Evolutionary conservation across 1,284 basidiomycete species (phyloP).

Genomic region (Heliocybe sulcata): DNA sequence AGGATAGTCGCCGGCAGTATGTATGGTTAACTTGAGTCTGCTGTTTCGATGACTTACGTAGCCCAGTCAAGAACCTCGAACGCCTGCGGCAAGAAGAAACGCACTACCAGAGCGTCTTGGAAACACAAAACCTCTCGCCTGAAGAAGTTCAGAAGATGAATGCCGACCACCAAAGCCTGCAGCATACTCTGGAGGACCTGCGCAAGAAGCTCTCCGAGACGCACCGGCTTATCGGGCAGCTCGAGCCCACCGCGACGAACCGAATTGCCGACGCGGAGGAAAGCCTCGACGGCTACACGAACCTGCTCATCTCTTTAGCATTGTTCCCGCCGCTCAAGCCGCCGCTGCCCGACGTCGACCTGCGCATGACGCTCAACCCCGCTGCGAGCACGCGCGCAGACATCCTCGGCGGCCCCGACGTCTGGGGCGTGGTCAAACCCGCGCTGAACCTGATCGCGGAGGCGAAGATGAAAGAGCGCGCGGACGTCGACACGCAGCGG

Average conservation of each 20-base stretch:
- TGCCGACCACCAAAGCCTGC: slow-evolving; percentile 71
- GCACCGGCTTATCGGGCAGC: slow-evolving; percentile 58
- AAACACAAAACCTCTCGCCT: slow-evolving; percentile 75
- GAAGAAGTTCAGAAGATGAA: slow-evolving; percentile 87
- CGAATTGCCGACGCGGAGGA: slow-evolving; percentile 75
- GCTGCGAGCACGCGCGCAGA: slow-evolving; percentile 60
- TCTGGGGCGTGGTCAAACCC: slow-evolving; percentile 64
- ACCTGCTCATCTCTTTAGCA: slow-evolving; percentile 64
- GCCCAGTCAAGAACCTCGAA: slow-evolving; percentile 48
- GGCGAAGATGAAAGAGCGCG: slow-evolving; percentile 56
- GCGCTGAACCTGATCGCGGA: slow-evolving; percentile 66
- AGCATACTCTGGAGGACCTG: slow-evolving; percentile 66
- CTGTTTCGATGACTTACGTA: slow-evolving; percentile 6
- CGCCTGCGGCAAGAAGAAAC: slow-evolving; percentile 55
- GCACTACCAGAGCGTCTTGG: slow-evolving; percentile 60
- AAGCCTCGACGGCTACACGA: slow-evolving; percentile 67
- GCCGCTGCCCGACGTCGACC: slow-evolving; percentile 58
- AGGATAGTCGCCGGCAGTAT: slow-evolving; percentile 49
- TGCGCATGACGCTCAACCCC: slow-evolving; percentile 70
- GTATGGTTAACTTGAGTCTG: slow-evolving; percentile 7
- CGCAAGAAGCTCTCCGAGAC: slow-evolving; percentile 68
- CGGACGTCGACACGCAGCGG: slow-evolving; percentile 63
- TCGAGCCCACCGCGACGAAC: slow-evolving; percentile 75
- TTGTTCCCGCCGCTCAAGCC: slow-evolving; percentile 62
- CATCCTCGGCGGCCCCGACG: slow-evolving; percentile 58